Evolutionary conservation across 495 filamentous ascomycete species (phyloP), one percentile per base, ranked within the genome.

Genomic region (Trichocladium uniseriatum): DNA sequence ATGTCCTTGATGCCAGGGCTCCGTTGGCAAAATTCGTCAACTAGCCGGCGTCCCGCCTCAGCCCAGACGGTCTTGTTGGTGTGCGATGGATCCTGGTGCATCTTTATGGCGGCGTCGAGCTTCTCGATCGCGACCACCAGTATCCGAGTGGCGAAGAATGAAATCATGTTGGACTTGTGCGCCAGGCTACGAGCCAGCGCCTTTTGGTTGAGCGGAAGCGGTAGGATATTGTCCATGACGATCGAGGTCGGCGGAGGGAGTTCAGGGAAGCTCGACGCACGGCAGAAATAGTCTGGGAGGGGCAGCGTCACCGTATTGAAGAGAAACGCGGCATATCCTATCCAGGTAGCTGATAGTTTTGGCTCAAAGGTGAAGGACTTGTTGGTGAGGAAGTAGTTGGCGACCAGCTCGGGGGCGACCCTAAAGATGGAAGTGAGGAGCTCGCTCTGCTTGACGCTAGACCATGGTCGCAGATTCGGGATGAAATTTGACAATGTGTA

Each of bases 341-440:
- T 83, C 92, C 92, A 99, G 4, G 90, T 91, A 0, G 87, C 75
- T 1, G 88, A 88, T 9, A 89, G 72, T 58, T 95, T 97, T 0
- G 92, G 90, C 21, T 96, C 94, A 42, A 94, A 86, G 4, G 80
- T 75, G 63, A 97, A 94, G 56, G 80, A 76, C 36, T 80, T 82
- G 62, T 84, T 88, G 59, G 77, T 80, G 42, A 78, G 72, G 55
- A 95, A 97, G 62, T 89, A 96, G 55, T 85, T 78, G 10, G 88
- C 81, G 5, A 95, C 78, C 16, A 96, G 68, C 62, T 95, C 90
- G 6, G 92, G 90, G 2, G 83, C 83, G 14, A 78, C 76, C 58
- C 77, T 76, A 64, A 96, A 94, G 31, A 95, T 87, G 6, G 78
- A 72, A 2, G 89, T 68, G 1, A 94, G 64, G 5, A 99, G 70